These are phyloP conservation scores for Microsporum audouinii DNA, from an alignment of 2,329 filamentous ascomycete species.

Conservation along the genomic window DNA sequence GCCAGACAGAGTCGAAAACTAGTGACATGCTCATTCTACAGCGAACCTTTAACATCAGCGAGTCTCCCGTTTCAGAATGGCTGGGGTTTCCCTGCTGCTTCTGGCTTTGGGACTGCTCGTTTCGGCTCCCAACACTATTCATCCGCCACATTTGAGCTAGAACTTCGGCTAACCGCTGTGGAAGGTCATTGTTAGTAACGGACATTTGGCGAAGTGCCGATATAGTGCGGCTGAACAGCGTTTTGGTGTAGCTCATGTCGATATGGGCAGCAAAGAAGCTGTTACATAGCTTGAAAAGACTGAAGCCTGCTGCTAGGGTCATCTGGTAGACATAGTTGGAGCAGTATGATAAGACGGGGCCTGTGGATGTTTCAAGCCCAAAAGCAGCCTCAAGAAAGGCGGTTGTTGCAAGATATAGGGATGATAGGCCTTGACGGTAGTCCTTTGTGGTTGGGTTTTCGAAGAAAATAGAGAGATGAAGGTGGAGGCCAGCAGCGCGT, in stretches of 20 bases:
- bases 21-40: slow-evolving; percentile 58
- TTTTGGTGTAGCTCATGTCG: slow-evolving; percentile 45
- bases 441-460: slow-evolving; percentile 37
- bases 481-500: slow-evolving; percentile 37
- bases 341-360: slow-evolving; percentile 42
- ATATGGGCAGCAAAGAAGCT: slow-evolving; percentile 50
- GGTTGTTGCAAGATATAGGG: slow-evolving; percentile 37
- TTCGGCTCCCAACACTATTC: slow-evolving; percentile 24
- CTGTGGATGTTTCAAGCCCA: slow-evolving; percentile 34
- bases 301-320: slow-evolving; percentile 53
- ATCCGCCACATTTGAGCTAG: slow-evolving; percentile 54
- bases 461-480: slow-evolving; percentile 41
- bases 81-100: slow-evolving; percentile 16
- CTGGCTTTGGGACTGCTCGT: neutral
- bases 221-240: slow-evolving; percentile 49
- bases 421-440: slow-evolving; percentile 36
- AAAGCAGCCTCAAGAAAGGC: slow-evolving; percentile 38
- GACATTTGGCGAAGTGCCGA: slow-evolving; percentile 49
- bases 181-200: slow-evolving; percentile 51
- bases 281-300: slow-evolving; percentile 54
- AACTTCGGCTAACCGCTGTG: slow-evolving; percentile 53
- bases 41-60: slow-evolving; percentile 51
- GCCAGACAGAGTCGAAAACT: slow-evolving; percentile 56
- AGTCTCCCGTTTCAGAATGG: slow-evolving; percentile 29
- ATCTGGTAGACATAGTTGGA: slow-evolving; percentile 56